These are phyloP conservation scores for Trypanosoma caninum DNA, from an alignment of 208 protist genomes.

Conservation along the genomic window DNA sequence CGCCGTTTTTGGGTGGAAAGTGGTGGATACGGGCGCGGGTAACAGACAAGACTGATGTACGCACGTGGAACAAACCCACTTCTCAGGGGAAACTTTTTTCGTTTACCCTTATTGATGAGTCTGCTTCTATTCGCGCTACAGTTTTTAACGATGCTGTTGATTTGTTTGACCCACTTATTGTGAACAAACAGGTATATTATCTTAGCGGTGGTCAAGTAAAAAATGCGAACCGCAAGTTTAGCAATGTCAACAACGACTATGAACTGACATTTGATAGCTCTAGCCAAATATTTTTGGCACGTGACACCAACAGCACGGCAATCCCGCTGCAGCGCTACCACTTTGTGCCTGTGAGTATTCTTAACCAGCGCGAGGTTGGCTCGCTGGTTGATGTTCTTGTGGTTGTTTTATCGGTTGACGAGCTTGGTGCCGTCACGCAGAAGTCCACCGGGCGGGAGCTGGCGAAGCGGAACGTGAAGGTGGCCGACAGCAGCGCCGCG, in stretches of 20 bases:
- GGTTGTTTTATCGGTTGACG: conserved; percentile 75
- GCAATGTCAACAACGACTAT: conserved; percentile 93
- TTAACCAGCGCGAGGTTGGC: conserved; percentile 86
- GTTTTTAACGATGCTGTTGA: conserved; percentile 92
- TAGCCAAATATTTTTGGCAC: conserved; percentile 71
- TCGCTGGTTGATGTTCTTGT: conserved; percentile 81
- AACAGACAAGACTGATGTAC: conserved; percentile 88
- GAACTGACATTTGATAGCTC: conserved; percentile 87
- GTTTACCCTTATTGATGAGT: conserved; percentile 91
- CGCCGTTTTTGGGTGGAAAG: conserved; percentile 81
- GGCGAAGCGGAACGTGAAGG: conserved; percentile 72
- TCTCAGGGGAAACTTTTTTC: conserved; percentile 92
- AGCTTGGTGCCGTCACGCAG: conserved; percentile 69
- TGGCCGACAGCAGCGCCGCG: conserved; percentile 74
- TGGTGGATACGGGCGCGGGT: conserved; percentile 91
- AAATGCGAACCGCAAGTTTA: conserved; percentile 89
- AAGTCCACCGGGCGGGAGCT: conserved; percentile 82
- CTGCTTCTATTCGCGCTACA: conserved; percentile 84
- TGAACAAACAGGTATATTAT: conserved; percentile 89
- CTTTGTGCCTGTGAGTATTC: conserved; percentile 83
- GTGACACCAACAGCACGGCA: conserved; percentile 30
- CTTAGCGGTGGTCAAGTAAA: conserved; percentile 91
- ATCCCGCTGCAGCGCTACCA: conserved; percentile 85
- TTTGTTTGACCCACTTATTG: conserved; percentile 80
- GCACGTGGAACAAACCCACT: conserved; percentile 91